These are phyloP conservation scores for Fusarium anguioides DNA, from an alignment of 2,329 filamentous ascomycete species.

Conservation along the genomic window DNA sequence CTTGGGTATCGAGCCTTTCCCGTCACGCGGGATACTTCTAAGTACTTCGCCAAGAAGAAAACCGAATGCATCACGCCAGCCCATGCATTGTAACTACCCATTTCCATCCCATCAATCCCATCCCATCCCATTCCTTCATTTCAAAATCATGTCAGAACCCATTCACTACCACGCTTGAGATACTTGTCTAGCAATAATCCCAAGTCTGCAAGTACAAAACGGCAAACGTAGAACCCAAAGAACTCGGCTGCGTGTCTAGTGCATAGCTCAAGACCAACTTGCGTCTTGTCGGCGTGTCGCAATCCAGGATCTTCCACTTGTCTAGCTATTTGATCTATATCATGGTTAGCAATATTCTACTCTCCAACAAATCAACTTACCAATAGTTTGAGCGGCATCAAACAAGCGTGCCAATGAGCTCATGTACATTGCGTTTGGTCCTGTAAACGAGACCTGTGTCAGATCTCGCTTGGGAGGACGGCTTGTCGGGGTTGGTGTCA, in stretches of 20 bases:
- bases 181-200: slow-evolving; percentile 92
- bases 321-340: slow-evolving; percentile 88
- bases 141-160: slow-evolving; percentile 68
- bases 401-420: slow-evolving; percentile 87
- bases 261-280: slow-evolving; percentile 93
- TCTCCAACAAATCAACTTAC: slow-evolving; percentile 63
- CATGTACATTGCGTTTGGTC: slow-evolving; percentile 93
- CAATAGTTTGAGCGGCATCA: slow-evolving; percentile 91
- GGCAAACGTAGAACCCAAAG: slow-evolving; percentile 95
- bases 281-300: slow-evolving; percentile 90
- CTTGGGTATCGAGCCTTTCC: slow-evolving; percentile 46
- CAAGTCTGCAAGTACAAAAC: slow-evolving; percentile 91
- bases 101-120: too few relatives aligned
- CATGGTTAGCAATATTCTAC: slow-evolving; percentile 40
- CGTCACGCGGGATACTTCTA: slow-evolving; percentile 37
- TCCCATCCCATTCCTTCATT: neutral
- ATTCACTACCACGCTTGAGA: slow-evolving; percentile 95
- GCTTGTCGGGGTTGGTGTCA: slow-evolving; percentile 74
- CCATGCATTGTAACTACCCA: slow-evolving; percentile 21
- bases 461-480: slow-evolving; percentile 79
- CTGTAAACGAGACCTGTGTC: slow-evolving; percentile 75
- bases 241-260: slow-evolving; percentile 96
- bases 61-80: slow-evolving; percentile 37
- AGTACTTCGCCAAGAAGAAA: slow-evolving; percentile 31
- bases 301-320: slow-evolving; percentile 96